These are phyloP conservation scores for Boechera retrofracta DNA, from an alignment of 345 rosid genomes.

Conservation along the genomic window DNA sequence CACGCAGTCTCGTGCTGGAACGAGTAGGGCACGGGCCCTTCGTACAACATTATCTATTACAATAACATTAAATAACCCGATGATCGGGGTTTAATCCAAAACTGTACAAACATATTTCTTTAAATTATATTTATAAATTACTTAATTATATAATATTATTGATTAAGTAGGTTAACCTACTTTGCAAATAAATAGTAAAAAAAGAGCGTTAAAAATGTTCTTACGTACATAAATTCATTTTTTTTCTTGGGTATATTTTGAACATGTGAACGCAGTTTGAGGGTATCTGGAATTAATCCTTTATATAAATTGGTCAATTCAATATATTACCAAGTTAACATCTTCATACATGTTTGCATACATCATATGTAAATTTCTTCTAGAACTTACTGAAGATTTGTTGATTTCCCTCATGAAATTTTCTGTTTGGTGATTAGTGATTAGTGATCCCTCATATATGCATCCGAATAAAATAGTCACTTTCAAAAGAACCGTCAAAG, in stretches of 20 bases:
- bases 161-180: neutral
- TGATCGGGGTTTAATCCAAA: constrained; percentile 8
- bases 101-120: neutral
- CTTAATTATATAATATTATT: neutral
- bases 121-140: neutral
- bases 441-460: neutral
- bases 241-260: neutral
- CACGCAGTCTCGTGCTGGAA: constrained; percentile 46
- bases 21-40: constrained; percentile 43
- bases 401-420: neutral
- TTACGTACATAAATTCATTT: neutral
- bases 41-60: constrained; percentile 36
- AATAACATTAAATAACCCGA: neutral
- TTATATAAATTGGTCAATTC: neutral
- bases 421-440: constrained; percentile 12
- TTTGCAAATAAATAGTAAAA: too few relatives aligned
- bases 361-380: constrained; percentile 23
- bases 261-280: constrained; percentile 38
- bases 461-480: neutral
- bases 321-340: constrained; percentile 17
- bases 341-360: constrained; percentile 15
- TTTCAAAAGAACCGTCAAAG: neutral
- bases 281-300: neutral
- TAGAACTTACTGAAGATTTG: constrained; percentile 2
- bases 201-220: neutral